Percentiles rank a stretch among this genome's conserved stretches.
Evolutionary conservation across 805 yeast genomes (phyloP).

Genomic region (Kodamaea kaohsiungensis): DNA sequence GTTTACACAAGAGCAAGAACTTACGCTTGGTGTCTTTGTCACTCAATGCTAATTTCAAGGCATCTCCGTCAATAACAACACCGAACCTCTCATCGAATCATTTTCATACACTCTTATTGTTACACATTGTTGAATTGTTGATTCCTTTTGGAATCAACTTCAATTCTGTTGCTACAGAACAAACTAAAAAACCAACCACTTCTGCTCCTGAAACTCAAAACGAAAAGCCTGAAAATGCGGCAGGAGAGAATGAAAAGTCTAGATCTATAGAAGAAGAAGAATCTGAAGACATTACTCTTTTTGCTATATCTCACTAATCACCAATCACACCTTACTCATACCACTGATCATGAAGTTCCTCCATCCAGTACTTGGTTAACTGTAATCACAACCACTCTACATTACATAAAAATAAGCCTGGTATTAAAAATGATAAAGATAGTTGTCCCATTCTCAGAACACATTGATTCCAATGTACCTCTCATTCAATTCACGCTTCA

Average conservation of each 20-base stretch:
- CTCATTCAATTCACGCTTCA: conserved; percentile 14
- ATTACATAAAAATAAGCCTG: too few species aligned
- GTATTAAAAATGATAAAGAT: too few species aligned
- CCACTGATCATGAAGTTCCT: too few species aligned
- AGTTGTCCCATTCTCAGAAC: too few species aligned
- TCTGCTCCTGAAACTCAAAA: conserved; percentile 6
- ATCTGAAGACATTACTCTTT: conserved; percentile 15
- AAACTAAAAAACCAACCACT: background rate
- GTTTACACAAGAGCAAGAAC: conserved; percentile 70
- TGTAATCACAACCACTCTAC: too few species aligned
- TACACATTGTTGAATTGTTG: conserved; percentile 30
- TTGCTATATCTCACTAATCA: too few species aligned
- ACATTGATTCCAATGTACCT: conserved; percentile 7
- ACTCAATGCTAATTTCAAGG: conserved; percentile 48
- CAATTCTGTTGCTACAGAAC: conserved; percentile 18
- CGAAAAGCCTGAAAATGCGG: background rate
- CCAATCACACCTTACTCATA: too few species aligned
- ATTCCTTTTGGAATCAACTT: conserved; percentile 40
- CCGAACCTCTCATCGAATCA: conserved; percentile 51
- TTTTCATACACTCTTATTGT: conserved; percentile 33
- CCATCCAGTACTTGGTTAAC: too few species aligned
- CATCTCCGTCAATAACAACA: conserved; percentile 70
- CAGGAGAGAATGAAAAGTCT: conserved; percentile 16
- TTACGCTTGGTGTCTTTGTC: conserved; percentile 41
- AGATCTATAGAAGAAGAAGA: conserved; percentile 20